Percentiles rank a stretch among this genome's conserved stretches.
phyloP scores from a whole-genome alignment of 129 eudicot genomes.

The Helianthus tuberosus region DNA sequence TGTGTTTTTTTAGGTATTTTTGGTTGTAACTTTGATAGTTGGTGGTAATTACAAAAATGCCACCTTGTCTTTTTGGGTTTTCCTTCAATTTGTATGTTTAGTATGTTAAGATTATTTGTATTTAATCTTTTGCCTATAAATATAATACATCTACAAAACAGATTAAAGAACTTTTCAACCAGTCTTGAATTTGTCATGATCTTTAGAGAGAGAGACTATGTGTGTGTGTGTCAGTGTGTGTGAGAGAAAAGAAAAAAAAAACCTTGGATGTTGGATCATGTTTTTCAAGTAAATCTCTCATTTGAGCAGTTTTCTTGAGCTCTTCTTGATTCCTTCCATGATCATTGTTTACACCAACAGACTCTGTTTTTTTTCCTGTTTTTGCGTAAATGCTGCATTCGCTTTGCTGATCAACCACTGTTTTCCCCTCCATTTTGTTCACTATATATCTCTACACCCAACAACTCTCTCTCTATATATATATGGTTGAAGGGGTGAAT shows the following conservation, averaged over 20 bases:
- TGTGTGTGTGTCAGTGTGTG: slow-evolving; percentile 4
- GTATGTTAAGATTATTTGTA: no score
- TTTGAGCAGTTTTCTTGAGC: slow-evolving; percentile 42
- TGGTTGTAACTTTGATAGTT: no score
- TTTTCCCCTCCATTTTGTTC: slow-evolving; percentile 33
- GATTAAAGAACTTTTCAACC: slow-evolving; percentile 15
- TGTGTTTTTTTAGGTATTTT: no score
- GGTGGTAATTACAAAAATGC: no score
- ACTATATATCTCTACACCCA: slow-evolving; percentile 5
- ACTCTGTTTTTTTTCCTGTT: slow-evolving; percentile 11
- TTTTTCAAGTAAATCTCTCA: slow-evolving; percentile 62
- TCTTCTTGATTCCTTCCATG: slow-evolving; percentile 32
- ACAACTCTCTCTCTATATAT: not conserved
- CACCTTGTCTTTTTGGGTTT: no score
- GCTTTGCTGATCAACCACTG: slow-evolving; percentile 32
- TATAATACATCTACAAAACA: slow-evolving; percentile 4
- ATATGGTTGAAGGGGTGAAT: slow-evolving; percentile 4
- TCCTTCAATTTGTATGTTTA: no score
- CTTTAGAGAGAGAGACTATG: not conserved
- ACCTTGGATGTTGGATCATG: slow-evolving; percentile 76
- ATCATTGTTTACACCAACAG: slow-evolving; percentile 11
- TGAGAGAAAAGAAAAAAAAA: not conserved
- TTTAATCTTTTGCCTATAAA: no score
- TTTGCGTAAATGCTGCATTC: slow-evolving; percentile 17
- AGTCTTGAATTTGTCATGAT: slow-evolving; percentile 18